A percentile compares a stretch with the other conserved stretches of the same genome.
Conservation (phyloP, 768 basidiomycete genomes). For the Mycena epipterygia region DNA sequence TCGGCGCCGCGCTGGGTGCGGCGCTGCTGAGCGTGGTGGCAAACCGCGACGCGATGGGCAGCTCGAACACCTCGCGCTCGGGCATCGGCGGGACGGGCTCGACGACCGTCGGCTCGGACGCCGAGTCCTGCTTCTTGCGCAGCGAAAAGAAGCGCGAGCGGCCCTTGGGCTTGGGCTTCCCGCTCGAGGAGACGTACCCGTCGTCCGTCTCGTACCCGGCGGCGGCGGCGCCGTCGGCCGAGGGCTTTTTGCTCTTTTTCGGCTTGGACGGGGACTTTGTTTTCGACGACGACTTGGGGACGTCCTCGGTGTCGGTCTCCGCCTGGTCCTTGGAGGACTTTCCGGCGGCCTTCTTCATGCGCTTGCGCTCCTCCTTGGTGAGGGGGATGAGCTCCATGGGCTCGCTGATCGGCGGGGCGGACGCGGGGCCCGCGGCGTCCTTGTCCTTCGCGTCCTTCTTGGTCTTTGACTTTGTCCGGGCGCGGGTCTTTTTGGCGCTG, state of each 20-base stretch:
- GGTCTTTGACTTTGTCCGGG: constrained; percentile 44
- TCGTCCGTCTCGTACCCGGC: constrained; percentile 46
- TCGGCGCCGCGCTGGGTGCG: constrained; percentile 1
- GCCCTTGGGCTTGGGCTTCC: constrained; percentile 49
- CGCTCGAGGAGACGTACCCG: constrained; percentile 38
- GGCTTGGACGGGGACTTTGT: constrained; percentile 31
- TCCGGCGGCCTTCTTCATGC: constrained; percentile 30
- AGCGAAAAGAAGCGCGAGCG: constrained; percentile 58
- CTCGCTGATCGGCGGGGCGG: constrained; percentile 39
- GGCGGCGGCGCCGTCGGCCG: constrained; percentile 7
- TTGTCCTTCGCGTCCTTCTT: constrained; percentile 32
- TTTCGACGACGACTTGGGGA: constrained; percentile 15
- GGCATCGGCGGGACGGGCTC: constrained; percentile 42
- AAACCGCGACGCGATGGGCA: constrained; percentile 64
- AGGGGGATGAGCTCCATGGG: constrained; percentile 39
- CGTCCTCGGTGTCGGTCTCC: constrained; percentile 33
- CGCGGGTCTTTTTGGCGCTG: constrained; percentile 38
- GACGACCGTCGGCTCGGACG: constrained; percentile 41
- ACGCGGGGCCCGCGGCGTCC: constrained; percentile 28
- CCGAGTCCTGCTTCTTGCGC: constrained; percentile 52
- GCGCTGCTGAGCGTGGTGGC: constrained; percentile 50
- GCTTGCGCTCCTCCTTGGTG: constrained; percentile 39
- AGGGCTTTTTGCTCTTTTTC: constrained; percentile 37
- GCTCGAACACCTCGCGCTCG: constrained; percentile 47
- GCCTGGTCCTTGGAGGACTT: constrained; percentile 39